Conservation (phyloP, 1,284 basidiomycete species). For the Papiliotrema laurentii region DNA sequence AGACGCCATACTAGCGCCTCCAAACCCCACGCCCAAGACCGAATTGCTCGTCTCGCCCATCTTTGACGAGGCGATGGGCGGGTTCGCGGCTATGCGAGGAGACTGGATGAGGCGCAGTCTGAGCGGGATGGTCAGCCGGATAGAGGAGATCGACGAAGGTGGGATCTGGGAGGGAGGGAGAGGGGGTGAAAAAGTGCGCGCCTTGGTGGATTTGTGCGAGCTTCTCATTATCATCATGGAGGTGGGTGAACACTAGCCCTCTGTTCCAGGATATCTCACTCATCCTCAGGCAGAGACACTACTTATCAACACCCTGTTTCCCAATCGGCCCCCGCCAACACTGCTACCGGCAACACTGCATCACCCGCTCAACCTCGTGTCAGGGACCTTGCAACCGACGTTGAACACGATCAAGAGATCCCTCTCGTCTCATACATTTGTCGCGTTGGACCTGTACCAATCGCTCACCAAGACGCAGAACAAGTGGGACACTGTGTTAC, state of each 20-base stretch:
- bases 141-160: conserved; percentile 37
- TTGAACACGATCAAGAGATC: conserved; percentile 36
- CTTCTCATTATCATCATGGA: conserved; percentile 32
- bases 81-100: conserved; percentile 26
- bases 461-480: conserved; percentile 23
- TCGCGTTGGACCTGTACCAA: conserved; percentile 41
- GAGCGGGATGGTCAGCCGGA: conserved; percentile 13
- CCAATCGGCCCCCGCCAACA: conserved; percentile 23
- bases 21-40: conserved; percentile 26
- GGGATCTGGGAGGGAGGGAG: conserved; percentile 30
- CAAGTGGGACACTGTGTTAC: conserved; percentile 28
- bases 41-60: conserved; percentile 21
- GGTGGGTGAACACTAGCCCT: conserved; percentile 34
- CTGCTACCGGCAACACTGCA: conserved; percentile 28
- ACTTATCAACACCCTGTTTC: conserved; percentile 36
- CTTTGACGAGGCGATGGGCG: conserved; percentile 20
- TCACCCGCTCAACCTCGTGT: conserved; percentile 16
- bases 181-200: conserved; percentile 32
- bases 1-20: conserved; percentile 13
- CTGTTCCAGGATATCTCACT: background rate
- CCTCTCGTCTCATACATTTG: conserved; percentile 35
- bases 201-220: conserved; percentile 31
- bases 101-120: conserved; percentile 34
- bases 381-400: conserved; percentile 27
- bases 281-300: conserved; percentile 37